Conservation (phyloP, 148 eudicot genomes). For the Amaranthus cruentus region DNA sequence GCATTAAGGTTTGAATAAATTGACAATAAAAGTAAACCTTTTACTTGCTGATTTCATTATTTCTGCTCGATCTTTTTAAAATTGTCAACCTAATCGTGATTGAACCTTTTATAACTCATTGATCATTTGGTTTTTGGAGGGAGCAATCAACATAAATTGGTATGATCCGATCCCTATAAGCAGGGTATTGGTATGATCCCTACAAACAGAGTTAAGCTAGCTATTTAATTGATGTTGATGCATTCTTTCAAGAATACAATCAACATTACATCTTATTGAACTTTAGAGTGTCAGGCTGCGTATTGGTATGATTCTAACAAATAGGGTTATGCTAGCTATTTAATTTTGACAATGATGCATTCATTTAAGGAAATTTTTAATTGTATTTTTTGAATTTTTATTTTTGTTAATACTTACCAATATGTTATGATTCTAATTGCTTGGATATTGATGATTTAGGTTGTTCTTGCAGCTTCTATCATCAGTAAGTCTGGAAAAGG, state of each 20-base stretch:
- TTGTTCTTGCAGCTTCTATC: constrained; percentile 47
- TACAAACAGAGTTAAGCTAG: too few relatives aligned
- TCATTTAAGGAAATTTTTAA: not conserved
- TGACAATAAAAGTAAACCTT: not conserved
- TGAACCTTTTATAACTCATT: too few relatives aligned
- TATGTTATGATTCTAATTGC: not conserved
- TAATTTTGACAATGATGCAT: not conserved
- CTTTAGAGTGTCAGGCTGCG: not conserved
- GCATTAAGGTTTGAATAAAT: not conserved
- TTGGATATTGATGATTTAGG: constrained; percentile 23
- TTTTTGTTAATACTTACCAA: not conserved
- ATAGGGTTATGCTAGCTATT: not conserved
- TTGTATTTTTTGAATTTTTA: not conserved
- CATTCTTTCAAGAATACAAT: too few relatives aligned
- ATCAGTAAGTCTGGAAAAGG: constrained; percentile 50
- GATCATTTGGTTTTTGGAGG: not conserved
- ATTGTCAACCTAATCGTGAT: not conserved
- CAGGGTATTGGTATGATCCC: too few relatives aligned
- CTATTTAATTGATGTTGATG: too few relatives aligned
- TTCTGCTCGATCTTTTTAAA: not conserved
- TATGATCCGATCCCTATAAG: too few relatives aligned
- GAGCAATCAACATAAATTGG: not conserved
- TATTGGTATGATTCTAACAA: not conserved
- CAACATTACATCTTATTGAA: not conserved
- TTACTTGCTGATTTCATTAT: not conserved